Conservation (phyloP, 75 land plant species). For the Azolla pinnata region DNA sequence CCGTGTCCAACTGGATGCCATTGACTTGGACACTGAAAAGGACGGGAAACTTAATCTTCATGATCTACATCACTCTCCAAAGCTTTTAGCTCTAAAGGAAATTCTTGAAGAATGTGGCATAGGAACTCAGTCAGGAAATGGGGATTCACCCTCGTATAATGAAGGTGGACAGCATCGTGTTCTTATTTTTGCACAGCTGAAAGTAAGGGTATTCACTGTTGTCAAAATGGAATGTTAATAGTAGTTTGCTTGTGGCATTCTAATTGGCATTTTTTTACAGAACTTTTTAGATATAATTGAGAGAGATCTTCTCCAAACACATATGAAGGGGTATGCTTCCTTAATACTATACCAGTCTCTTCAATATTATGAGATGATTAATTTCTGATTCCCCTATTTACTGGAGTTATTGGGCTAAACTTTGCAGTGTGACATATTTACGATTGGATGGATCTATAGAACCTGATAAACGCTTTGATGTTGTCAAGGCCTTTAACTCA, state of each 20-base stretch:
- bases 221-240: no score
- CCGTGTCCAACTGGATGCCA: conserved; percentile 18
- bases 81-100: conserved; percentile 86
- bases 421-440: conserved; percentile 85
- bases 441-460: conserved; percentile 94
- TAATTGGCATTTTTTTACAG: conserved; percentile 42
- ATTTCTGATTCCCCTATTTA: no score
- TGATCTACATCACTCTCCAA: conserved; percentile 88
- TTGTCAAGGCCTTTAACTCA: conserved; percentile 92
- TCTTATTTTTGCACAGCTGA: conserved; percentile 80
- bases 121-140: conserved; percentile 50
- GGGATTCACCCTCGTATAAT: conserved; percentile 17
- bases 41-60: conserved; percentile 56
- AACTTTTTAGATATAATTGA: conserved; percentile 92
- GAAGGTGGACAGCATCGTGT: conserved; percentile 86
- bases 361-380: no score
- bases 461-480: conserved; percentile 81
- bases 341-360: no score
- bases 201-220: conserved; percentile 1
- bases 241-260: no score
- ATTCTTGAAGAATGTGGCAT: conserved; percentile 96
- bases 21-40: conserved; percentile 40
- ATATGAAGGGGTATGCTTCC: conserved; percentile 65
- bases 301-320: conserved; percentile 78
- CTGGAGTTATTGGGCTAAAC: no score